phyloP scores from a whole-genome alignment of 176 grass and related monocot species.

The Pontederia crassipes region DNA sequence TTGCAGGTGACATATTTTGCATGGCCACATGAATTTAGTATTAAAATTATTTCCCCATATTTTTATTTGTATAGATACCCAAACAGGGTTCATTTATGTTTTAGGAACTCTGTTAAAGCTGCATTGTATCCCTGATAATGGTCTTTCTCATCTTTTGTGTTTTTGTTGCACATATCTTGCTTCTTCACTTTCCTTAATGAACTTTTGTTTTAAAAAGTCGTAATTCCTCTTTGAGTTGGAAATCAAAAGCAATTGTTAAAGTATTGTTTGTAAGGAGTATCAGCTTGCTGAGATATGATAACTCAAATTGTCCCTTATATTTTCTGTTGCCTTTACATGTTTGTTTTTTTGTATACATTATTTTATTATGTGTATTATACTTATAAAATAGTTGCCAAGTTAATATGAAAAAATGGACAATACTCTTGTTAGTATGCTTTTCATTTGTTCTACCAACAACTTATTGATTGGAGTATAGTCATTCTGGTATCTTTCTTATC shows the following conservation, averaged over 20 bases:
- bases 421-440: background rate
- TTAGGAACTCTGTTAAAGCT: background rate
- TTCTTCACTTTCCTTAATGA: too few relatives aligned
- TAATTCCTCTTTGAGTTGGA: too few relatives aligned
- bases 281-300: too few relatives aligned
- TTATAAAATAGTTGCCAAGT: too few relatives aligned
- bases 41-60: too few relatives aligned
- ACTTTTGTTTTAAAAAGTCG: too few relatives aligned
- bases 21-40: background rate
- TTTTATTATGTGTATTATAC: background rate
- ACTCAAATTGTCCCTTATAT: background rate
- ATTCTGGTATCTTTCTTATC: constrained; percentile 29
- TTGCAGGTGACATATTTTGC: constrained; percentile 53
- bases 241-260: background rate
- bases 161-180: too few relatives aligned
- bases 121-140: too few relatives aligned
- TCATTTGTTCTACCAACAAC: background rate
- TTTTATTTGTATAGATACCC: background rate
- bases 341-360: background rate
- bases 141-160: too few relatives aligned
- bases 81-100: constrained; percentile 5
- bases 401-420: background rate
- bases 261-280: background rate
- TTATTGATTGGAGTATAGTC: background rate
- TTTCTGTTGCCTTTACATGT: background rate